These are phyloP conservation scores for Phytophthora podocarpi DNA, from an alignment of 352 stramenopile species.

Conservation along the genomic window DNA sequence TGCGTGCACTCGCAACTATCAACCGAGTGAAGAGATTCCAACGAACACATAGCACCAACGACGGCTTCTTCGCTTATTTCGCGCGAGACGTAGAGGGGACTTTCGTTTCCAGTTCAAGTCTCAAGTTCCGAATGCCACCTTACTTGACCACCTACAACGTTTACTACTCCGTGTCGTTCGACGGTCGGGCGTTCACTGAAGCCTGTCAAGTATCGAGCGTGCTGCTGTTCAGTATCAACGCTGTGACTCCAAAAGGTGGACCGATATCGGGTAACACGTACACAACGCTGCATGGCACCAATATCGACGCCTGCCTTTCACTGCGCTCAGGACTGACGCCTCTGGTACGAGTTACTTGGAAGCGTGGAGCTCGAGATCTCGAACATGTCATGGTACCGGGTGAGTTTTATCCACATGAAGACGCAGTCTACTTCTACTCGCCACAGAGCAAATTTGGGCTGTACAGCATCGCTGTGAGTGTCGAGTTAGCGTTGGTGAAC, in stretches of 20 bases:
- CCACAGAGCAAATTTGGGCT: constrained; percentile 79
- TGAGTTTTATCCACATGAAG: constrained; percentile 67
- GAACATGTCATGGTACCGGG: constrained; percentile 58
- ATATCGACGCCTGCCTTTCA: constrained; percentile 60
- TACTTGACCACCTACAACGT: constrained; percentile 64
- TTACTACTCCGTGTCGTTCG: constrained; percentile 70
- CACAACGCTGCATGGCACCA: constrained; percentile 58
- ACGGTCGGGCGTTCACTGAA: constrained; percentile 50
- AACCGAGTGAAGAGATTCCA: constrained; percentile 40
- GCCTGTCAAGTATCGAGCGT: constrained; percentile 40
- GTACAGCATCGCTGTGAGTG: constrained; percentile 60
- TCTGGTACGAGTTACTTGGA: constrained; percentile 61
- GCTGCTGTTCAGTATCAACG: constrained; percentile 59
- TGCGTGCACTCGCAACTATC: constrained; percentile 33
- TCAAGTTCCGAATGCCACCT: constrained; percentile 50
- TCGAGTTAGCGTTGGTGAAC: constrained; percentile 51
- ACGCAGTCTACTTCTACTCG: constrained; percentile 77
- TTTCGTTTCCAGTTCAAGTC: constrained; percentile 43
- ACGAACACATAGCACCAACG: constrained; percentile 15
- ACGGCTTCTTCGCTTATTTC: constrained; percentile 52
- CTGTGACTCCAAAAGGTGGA: constrained; percentile 57
- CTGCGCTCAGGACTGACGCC: constrained; percentile 27
- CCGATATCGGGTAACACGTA: constrained; percentile 79
- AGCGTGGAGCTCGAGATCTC: constrained; percentile 59
- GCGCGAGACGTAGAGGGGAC: constrained; percentile 41